Evolutionary conservation across 2,329 filamentous ascomycete species (phyloP), one percentile per base, ranked within the genome.

Genomic region (Daldinia sp.): DNA sequence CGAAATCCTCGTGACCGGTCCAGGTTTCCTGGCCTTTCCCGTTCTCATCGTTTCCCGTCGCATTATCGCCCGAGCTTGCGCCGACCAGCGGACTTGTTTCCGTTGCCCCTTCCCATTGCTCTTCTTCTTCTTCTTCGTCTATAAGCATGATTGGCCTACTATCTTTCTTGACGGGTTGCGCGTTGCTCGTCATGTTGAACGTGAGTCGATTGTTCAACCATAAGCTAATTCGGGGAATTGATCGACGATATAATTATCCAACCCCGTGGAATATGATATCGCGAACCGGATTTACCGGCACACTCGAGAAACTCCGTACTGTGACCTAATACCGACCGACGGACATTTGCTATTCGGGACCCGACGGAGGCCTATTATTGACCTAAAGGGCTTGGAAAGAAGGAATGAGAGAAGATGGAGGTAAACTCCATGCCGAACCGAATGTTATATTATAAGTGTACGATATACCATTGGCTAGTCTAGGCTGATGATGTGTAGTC

Each of bases 1-100:
- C 80, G 66, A 90, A 91, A 69, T 91, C 89, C 10, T 79, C 79
- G 21, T 78, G 71, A 6, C 81, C 83, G 51, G 78, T 77, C 84
- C 85, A 88, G 61, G 72, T 27, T 7, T n/a, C 39, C 23, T 74
- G 21, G 73, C 73, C 9, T 71, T 68, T 43, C 61, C 65, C 7
- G 61, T 60, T 10, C 41, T 52, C 57, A 15, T 65, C 61, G 41
- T 54, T 58, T 25, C 62, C 71, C 25, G 63, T 68, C 11, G 58
- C 66, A 34, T 66, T 61, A 32, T 63, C 55, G 63, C 68, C 23
- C 56, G 68, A 66, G 64, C 71, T 71, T 32, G 72, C 67, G 61
- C 74, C 71, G 61, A 84, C 71, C 55, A 85, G 70, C 50, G 74
- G 73, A 25, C 77, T 77, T 30, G 75, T 75, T 66, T 82, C 81